Percentiles rank a stretch among this genome's conserved stretches.
phyloP scores from a whole-genome alignment of 1,284 basidiomycete genomes.

The Ceratobasidium sp. region DNA sequence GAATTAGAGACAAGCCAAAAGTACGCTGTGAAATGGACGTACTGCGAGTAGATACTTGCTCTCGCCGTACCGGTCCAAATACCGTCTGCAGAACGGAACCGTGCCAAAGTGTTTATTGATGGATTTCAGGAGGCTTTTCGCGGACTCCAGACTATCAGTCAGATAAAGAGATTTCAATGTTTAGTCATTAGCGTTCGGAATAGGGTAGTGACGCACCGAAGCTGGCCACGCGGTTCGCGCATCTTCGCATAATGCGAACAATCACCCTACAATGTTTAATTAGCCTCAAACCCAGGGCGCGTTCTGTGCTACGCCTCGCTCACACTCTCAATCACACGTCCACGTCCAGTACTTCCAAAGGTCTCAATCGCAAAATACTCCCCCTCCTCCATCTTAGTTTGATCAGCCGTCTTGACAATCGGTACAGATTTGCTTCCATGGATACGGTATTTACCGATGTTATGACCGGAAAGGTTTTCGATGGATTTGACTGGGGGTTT shows the following conservation, averaged over 20 bases:
- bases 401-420: conserved; percentile 89
- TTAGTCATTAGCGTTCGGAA: not conserved
- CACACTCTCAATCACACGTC: conserved; percentile 88
- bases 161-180: conserved; percentile 5
- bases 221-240: conserved; percentile 74
- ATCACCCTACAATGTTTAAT: conserved; percentile 74
- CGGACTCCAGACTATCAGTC: conserved; percentile 77
- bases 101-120: conserved; percentile 97
- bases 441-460: conserved; percentile 89
- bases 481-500: conserved; percentile 85
- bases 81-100: conserved; percentile 94
- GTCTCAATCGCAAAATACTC: conserved; percentile 99
- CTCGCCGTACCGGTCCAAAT: conserved; percentile 94
- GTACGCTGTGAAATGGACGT: conserved; percentile 54
- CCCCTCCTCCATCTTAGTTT: conserved; percentile 98
- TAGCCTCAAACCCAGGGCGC: not conserved
- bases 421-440: conserved; percentile 91
- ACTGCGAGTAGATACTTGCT: conserved; percentile 94
- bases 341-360: conserved; percentile 96
- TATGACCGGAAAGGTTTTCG: conserved; percentile 91
- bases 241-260: conserved; percentile 92
- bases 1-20: not conserved
- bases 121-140: conserved; percentile 86
- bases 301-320: conserved; percentile 50
- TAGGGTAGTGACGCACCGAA: conserved; percentile 64